Conservation (phyloP, 2,329 filamentous ascomycete species). For the Orbilia oligospora region DNA sequence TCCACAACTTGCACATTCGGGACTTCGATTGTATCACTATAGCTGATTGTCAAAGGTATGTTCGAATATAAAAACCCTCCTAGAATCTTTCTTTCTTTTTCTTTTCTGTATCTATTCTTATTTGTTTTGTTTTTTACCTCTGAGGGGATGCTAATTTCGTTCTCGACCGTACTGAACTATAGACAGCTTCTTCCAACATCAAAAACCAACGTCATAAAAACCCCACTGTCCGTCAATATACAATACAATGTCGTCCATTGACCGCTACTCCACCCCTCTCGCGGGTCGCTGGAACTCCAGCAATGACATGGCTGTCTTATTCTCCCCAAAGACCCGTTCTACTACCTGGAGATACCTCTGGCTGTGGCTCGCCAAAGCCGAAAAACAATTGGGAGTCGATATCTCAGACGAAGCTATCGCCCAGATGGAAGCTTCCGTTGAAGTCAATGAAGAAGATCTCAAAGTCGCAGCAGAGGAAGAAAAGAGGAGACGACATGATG, state of each 20-base stretch:
- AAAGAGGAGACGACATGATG: constrained; percentile 78
- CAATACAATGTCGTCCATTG: constrained; percentile 17
- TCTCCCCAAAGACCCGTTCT: constrained; percentile 81
- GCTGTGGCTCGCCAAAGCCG: constrained; percentile 84
- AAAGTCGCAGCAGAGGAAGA: constrained; percentile 82
- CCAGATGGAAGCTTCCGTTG: constrained; percentile 80
- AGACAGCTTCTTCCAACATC: background rate
- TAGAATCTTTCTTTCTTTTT: background rate
- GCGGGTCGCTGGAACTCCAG: constrained; percentile 75
- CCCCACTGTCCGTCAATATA: background rate
- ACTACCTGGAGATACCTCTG: constrained; percentile 88
- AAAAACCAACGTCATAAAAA: constrained; percentile 4
- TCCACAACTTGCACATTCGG: constrained; percentile 5
- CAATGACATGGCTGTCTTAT: constrained; percentile 82
- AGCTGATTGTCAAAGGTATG: background rate
- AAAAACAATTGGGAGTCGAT: constrained; percentile 83
- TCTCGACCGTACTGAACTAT: background rate
- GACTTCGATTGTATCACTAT: constrained; percentile 2
- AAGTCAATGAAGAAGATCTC: constrained; percentile 84
- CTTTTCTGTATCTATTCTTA: background rate
- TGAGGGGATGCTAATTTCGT: background rate
- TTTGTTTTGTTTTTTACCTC: background rate
- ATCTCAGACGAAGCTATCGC: constrained; percentile 82
- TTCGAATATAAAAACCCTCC: background rate
- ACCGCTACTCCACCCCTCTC: constrained; percentile 30